Evolutionary conservation across 495 filamentous ascomycete species (phyloP).

Genomic region (Hyaloscypha bicolor): DNA sequence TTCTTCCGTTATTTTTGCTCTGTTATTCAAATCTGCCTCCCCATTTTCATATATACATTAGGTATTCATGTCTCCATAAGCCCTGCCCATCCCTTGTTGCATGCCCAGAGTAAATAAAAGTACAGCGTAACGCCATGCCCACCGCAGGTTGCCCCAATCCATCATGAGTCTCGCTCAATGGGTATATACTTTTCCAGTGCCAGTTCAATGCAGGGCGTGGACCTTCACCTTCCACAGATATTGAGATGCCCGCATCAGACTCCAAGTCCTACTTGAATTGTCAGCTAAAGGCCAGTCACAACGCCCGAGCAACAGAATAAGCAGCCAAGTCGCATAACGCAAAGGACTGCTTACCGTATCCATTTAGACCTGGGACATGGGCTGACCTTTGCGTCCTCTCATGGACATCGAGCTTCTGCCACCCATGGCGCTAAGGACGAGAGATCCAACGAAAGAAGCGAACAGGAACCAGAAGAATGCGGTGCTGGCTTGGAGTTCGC

Average conservation of each 20-base stretch:
- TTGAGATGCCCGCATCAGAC: slow-evolving; percentile 28
- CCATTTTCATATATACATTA: slow-evolving; percentile 28
- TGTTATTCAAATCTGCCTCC: slow-evolving; percentile 5
- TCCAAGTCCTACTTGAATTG: slow-evolving; percentile 18
- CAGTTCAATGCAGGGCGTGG: slow-evolving; percentile 18
- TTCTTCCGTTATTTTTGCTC: not conserved
- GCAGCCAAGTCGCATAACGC: slow-evolving; percentile 20
- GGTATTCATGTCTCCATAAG: slow-evolving; percentile 14
- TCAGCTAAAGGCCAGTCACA: slow-evolving; percentile 3
- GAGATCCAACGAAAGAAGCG: slow-evolving; percentile 57
- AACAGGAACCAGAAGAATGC: slow-evolving; percentile 78
- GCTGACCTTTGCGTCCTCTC: slow-evolving; percentile 45
- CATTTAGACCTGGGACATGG: slow-evolving; percentile 68
- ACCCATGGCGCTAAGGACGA: slow-evolving; percentile 53
- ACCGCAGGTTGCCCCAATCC: not conserved
- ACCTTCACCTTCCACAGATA: slow-evolving; percentile 22
- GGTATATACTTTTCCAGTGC: slow-evolving; percentile 12
- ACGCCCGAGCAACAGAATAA: slow-evolving; percentile 1
- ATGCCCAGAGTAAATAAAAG: slow-evolving; percentile 11
- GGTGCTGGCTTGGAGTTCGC: slow-evolving; percentile 65
- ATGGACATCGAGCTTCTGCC: slow-evolving; percentile 23
- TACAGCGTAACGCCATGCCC: slow-evolving; percentile 21
- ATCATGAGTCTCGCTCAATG: slow-evolving; percentile 12
- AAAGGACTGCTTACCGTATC: slow-evolving; percentile 23
- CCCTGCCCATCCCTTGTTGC: slow-evolving; percentile 6